These are phyloP conservation scores for Metschnikowia noctiluminum DNA, from an alignment of 805 yeast genomes.

Conservation along the genomic window DNA sequence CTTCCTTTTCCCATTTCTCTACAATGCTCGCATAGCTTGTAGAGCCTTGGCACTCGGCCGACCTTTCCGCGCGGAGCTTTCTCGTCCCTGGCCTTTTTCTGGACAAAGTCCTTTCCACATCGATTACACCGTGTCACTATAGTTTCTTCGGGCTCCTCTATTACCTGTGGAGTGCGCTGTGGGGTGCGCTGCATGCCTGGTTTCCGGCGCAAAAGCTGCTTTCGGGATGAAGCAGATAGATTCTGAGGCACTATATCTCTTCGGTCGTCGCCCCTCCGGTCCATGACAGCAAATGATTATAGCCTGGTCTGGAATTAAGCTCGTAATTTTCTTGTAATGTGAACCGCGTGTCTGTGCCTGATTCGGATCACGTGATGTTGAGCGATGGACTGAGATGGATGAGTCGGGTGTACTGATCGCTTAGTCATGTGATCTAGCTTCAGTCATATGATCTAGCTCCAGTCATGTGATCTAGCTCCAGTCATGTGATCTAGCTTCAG, in stretches of 20 bases:
- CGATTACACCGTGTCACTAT: constrained; percentile 7
- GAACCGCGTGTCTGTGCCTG: background rate
- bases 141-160: constrained; percentile 3
- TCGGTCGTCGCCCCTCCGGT: constrained; percentile 3
- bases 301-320: too few relatives aligned
- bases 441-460: too few relatives aligned
- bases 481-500: too few relatives aligned
- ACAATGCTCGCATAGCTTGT: constrained; percentile 6
- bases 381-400: too few relatives aligned
- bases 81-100: constrained; percentile 8
- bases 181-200: background rate
- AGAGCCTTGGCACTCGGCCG: constrained; percentile 5
- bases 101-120: constrained; percentile 7
- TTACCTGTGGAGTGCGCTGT: background rate
- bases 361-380: background rate
- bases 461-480: too few relatives aligned
- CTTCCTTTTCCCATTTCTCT: constrained; percentile 9
- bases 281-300: background rate
- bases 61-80: constrained; percentile 3
- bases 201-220: constrained; percentile 5
- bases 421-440: too few relatives aligned
- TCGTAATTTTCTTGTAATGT: too few relatives aligned
- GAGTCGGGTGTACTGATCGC: too few relatives aligned
- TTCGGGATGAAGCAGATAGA: constrained; percentile 2
- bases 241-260: constrained; percentile 1